Evolutionary conservation across 768 basidiomycete species (phyloP).

Genomic region (Mycena capillaripes): DNA sequence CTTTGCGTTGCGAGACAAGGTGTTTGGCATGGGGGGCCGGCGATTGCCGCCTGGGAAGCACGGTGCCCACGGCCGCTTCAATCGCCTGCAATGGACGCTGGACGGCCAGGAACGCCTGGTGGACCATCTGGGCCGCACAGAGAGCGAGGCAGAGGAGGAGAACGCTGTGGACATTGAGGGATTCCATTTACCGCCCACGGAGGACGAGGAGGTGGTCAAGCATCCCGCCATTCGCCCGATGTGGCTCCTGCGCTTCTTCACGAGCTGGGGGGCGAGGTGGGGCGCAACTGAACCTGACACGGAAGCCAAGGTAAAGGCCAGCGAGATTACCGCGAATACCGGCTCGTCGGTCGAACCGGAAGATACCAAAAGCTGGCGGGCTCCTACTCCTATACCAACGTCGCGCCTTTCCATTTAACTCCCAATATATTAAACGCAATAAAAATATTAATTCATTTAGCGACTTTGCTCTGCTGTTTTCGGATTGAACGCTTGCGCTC

Average conservation of each 20-base stretch:
- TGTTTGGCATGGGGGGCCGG: conserved; percentile 74
- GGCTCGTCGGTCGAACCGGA: not conserved
- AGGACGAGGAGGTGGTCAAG: conserved; percentile 68
- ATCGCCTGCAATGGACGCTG: conserved; percentile 78
- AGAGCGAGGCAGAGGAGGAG: conserved; percentile 85
- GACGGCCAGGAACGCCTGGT: conserved; percentile 75
- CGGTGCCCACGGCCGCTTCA: conserved; percentile 72
- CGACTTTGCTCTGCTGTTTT: conserved; percentile 78
- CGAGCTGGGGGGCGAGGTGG: conserved; percentile 81
- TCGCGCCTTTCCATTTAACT: conserved; percentile 22
- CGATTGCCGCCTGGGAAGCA: conserved; percentile 63
- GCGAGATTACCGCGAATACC: not conserved
- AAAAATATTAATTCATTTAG: conserved; percentile 45
- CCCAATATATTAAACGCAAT: conserved; percentile 36
- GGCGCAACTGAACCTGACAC: conserved; percentile 49
- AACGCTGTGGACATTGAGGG: conserved; percentile 46
- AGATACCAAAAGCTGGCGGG: not conserved
- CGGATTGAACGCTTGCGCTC: conserved; percentile 80
- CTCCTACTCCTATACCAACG: not conserved
- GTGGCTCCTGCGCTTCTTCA: conserved; percentile 84
- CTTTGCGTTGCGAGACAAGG: conserved; percentile 73
- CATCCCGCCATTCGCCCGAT: conserved; percentile 76
- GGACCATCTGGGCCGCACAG: conserved; percentile 78
- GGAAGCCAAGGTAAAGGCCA: conserved; percentile 12
- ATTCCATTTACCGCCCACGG: conserved; percentile 45